A percentile compares a stretch with the other conserved stretches of the same genome.
phyloP scores from a whole-genome alignment of 805 yeast species.

The Candida easanensis region DNA sequence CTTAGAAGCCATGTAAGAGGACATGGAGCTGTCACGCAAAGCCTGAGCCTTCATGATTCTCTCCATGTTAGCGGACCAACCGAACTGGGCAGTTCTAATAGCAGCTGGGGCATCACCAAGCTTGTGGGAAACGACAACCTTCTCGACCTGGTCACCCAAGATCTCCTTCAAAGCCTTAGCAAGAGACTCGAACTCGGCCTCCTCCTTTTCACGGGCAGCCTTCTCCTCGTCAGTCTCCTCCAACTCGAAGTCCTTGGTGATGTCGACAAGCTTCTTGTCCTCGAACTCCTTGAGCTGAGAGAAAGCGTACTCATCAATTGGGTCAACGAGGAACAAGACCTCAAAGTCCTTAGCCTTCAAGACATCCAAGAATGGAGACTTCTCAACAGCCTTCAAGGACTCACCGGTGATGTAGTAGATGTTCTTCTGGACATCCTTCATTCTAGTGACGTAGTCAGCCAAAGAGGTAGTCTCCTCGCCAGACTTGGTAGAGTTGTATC shows the following conservation, averaged over 20 bases:
- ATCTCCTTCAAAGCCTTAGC: slow-evolving; percentile 95
- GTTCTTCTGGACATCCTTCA: slow-evolving; percentile 99
- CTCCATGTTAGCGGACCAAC: slow-evolving; percentile 99
- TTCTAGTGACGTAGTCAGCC: slow-evolving; percentile 96
- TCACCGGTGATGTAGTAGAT: slow-evolving; percentile 99
- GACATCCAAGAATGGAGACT: slow-evolving; percentile 98
- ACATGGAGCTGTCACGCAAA: slow-evolving; percentile 96
- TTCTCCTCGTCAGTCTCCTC: slow-evolving; percentile 99
- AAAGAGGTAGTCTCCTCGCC: slow-evolving; percentile 91
- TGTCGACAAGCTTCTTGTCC: slow-evolving; percentile 98
- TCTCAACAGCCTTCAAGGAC: slow-evolving; percentile 94
- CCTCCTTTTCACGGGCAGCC: slow-evolving; percentile 88
- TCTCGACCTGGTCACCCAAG: slow-evolving; percentile 98
- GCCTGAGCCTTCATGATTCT: slow-evolving; percentile 99
- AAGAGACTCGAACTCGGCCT: slow-evolving; percentile 86
- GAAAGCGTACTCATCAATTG: slow-evolving; percentile 99
- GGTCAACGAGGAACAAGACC: slow-evolving; percentile 96
- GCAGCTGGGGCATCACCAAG: slow-evolving; percentile 99
- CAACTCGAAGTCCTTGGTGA: slow-evolving; percentile 98
- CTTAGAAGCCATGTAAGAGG: slow-evolving; percentile 99
- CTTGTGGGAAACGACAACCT: slow-evolving; percentile 97
- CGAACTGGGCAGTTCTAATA: slow-evolving; percentile 99
- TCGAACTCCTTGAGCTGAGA: slow-evolving; percentile 99
- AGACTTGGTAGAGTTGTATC: slow-evolving; percentile 96
- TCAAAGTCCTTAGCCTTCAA: slow-evolving; percentile 98